phyloP scores from a whole-genome alignment of 1,139 yeast species.

The Candida sp. region DNA sequence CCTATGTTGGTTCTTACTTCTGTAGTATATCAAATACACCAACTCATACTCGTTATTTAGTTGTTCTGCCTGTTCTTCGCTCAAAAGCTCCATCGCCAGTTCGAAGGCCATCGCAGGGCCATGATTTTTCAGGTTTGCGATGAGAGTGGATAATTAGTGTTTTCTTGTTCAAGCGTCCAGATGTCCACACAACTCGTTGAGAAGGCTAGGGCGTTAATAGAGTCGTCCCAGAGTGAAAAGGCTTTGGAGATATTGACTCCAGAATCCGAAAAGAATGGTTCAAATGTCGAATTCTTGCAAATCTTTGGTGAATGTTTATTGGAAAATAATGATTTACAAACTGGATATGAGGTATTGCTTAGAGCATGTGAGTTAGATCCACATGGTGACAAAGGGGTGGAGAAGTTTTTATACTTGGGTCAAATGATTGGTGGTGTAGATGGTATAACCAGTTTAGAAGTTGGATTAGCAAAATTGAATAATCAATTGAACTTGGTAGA shows the following conservation, averaged over 20 bases:
- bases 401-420: constrained; percentile 86
- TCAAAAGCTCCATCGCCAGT: not conserved
- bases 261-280: constrained; percentile 20
- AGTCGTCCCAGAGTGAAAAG: constrained; percentile 37
- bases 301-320: constrained; percentile 71
- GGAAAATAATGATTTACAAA: constrained; percentile 75
- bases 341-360: constrained; percentile 65
- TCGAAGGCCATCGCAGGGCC: not conserved
- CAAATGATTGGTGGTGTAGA: constrained; percentile 83
- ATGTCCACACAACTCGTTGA: constrained; percentile 11
- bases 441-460: constrained; percentile 64
- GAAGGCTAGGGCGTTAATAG: constrained; percentile 29
- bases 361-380: constrained; percentile 71
- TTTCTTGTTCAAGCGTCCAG: not conserved
- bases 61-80: not conserved
- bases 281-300: constrained; percentile 31
- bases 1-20: constrained; percentile 78
- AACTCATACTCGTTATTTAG: constrained; percentile 48
- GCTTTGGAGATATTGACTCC: constrained; percentile 36
- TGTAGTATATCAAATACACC: constrained; percentile 60
- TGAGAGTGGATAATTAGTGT: not conserved
- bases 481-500: constrained; percentile 29
- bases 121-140: not conserved
- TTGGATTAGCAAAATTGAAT: constrained; percentile 57
- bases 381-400: constrained; percentile 58